phyloP scores from a whole-genome alignment of 192 early-diverging fungal species.

The Coemansia biformis region DNA sequence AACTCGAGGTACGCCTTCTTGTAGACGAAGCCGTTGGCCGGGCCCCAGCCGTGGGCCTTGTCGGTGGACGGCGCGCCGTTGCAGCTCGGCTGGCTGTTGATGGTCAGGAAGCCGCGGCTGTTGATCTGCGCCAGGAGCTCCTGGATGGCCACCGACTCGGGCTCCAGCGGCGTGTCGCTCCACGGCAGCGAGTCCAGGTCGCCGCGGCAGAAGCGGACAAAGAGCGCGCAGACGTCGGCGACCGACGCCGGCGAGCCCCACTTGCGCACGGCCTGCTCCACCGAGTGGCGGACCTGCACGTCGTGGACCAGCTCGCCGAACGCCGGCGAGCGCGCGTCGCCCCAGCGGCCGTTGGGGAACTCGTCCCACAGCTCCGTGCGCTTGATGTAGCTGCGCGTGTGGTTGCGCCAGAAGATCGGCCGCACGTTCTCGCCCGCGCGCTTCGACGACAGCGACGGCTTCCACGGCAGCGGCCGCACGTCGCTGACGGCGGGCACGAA shows the following conservation, averaged over 20 bases:
- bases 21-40: constrained; percentile 91
- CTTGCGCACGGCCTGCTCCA: constrained; percentile 65
- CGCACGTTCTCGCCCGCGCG: constrained; percentile 92
- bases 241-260: constrained; percentile 73
- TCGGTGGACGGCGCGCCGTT: constrained; percentile 80
- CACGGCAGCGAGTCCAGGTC: constrained; percentile 83
- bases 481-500: constrained; percentile 70
- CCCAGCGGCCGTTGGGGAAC: constrained; percentile 98
- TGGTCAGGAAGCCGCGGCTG: constrained; percentile 81
- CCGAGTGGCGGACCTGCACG: constrained; percentile 75
- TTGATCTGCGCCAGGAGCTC: constrained; percentile 67
- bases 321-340: constrained; percentile 90
- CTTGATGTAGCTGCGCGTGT: constrained; percentile 83
- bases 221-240: constrained; percentile 67
- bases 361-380: constrained; percentile 95
- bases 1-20: constrained; percentile 97
- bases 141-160: constrained; percentile 73
- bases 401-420: constrained; percentile 98
- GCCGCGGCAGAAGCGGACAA: constrained; percentile 80
- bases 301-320: constrained; percentile 77
- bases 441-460: constrained; percentile 74
- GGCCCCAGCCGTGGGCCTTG: constrained; percentile 87
- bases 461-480: constrained; percentile 59
- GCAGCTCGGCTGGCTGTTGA: constrained; percentile 93
- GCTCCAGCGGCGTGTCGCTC: constrained; percentile 75